Base-by-base conservation (phyloP, 1,284 basidiomycete genomes). In the Ganoderma sp. region DNA sequence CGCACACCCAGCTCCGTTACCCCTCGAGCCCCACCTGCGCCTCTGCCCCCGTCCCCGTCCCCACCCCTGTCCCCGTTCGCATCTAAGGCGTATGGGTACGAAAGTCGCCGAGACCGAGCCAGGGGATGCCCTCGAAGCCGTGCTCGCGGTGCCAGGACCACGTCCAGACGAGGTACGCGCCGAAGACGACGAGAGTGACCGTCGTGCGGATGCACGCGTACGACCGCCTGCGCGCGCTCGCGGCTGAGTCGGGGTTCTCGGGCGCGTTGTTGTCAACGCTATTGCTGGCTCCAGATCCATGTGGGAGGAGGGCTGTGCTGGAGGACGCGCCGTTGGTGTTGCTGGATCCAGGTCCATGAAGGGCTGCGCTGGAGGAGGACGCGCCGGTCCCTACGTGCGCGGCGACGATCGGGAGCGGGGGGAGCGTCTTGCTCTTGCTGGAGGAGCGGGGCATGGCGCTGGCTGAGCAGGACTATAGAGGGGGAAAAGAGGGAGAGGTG, bases 1-100 rank as follows among this genome's bases (percentile, higher is more conserved):
- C 76, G 76, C 19, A 77, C 60, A 6, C 72, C 75, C 10, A 76
- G 70, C 67, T 67, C 63, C 48, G 71, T 69, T 42, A 67, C 69
- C 62, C 63, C 41, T 65, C 4, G n/a, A n/a, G 69, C 45, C 22
- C 67, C 65, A 39, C 37, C 37, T 39, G 37, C 37, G 37, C 8
- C 37, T 2, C 8, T 10, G 37, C 8, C 37, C 37, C 37, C 37
- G 37, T 58, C 64, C 57, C 28, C 61, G 17, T 19, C 50, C 39
- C 42, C 48, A 2, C 48, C 67, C 56, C n/a, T 61, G 15, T 25
- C 34, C 22, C 50, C 34, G 8, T 39, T 10, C 37, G 10, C 8
- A 5, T 32, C 32, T 32, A 32, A 32, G 32, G 32, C 3, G 10
- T 39, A 39, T 39, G 37, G 37, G 37, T 9, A 39, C 10, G 7